Evolutionary conservation across 495 filamentous ascomycete species (phyloP).

Genomic region (Lindgomyces ingoldianus): DNA sequence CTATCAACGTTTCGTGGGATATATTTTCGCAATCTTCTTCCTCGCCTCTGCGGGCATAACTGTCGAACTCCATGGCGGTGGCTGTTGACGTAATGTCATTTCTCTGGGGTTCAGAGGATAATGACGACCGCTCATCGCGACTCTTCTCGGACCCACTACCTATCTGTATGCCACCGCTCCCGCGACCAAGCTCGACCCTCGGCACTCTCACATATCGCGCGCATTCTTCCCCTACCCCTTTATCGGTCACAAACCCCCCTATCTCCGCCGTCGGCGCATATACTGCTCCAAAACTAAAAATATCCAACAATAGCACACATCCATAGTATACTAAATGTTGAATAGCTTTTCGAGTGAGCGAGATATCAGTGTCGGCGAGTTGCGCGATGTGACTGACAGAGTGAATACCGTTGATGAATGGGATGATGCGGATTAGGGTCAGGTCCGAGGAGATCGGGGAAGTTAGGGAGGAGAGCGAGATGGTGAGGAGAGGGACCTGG

Average conservation of each 20-base stretch:
- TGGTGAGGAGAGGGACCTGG: constrained; percentile 89
- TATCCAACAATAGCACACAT: constrained; percentile 81
- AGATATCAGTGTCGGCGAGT: constrained; percentile 79
- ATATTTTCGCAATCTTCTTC: constrained; percentile 42
- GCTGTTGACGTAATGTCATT: background rate
- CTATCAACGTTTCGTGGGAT: constrained; percentile 57
- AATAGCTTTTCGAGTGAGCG: constrained; percentile 78
- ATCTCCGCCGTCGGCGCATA: constrained; percentile 83
- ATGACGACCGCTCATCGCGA: constrained; percentile 5
- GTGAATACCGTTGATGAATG: constrained; percentile 85
- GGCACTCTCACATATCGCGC: constrained; percentile 68
- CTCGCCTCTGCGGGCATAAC: background rate
- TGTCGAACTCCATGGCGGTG: background rate
- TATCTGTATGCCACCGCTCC: constrained; percentile 28
- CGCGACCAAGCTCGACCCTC: background rate
- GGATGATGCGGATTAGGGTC: constrained; percentile 71
- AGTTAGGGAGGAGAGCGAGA: constrained; percentile 60
- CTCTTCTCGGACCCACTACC: constrained; percentile 12
- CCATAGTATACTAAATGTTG: constrained; percentile 88
- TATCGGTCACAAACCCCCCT: constrained; percentile 67
- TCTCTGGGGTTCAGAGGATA: constrained; percentile 3
- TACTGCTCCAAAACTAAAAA: constrained; percentile 88
- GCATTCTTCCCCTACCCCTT: constrained; percentile 80
- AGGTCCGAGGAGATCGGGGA: constrained; percentile 77
- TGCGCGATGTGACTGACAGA: constrained; percentile 81